Evolutionary conservation across 768 basidiomycete genomes (phyloP), one percentile per base, ranked within the genome.

Genomic region (Pleurotus tuber-regium): DNA sequence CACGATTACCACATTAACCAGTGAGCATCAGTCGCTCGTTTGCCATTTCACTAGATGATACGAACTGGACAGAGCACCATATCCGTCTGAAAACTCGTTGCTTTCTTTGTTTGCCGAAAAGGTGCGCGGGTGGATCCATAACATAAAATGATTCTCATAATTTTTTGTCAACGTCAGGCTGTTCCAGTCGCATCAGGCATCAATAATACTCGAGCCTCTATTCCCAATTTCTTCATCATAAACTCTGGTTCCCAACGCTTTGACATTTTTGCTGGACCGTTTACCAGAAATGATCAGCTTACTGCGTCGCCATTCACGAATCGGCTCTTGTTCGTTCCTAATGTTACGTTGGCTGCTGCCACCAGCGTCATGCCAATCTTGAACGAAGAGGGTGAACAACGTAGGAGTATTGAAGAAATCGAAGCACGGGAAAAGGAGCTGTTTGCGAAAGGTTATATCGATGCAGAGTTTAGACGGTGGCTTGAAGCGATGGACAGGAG

Each of bases 211-310:
- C 80, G 86, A 21, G 75, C 78, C 4, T 63, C 63, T 2, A 77
- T 79, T 42, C 83, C 87, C 28, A 83, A 76, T 56, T 70, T 89
- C 57, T 78, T 87, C 63, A 79, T 90, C 52, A 68, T 73, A 47
- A 84, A 87, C 66, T 78, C 85, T 1, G 86, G 79, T 9, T 79
- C 74, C 9, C 72, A 82, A 59, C 81, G 88, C 43, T 89, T 82
- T 66, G 78, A 87, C 57, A 64, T 91, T 44, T 83, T 81, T 60
- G 57, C 74, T 1, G 90, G 90, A 1, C 60, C 80, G 2, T 92
- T 93, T 69, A 86, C 85, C 25, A 82, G 82, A 64, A 88, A 92
- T 63, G 89, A 93, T 64, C 84, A 90, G 58, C 75, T 92, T 39
- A 87, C 87, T 0, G 79, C 80, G 1, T 83, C 80, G 4, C 88